Base-by-base conservation (phyloP, 1,284 basidiomycete species). In the Takashimella koratensis region DNA sequence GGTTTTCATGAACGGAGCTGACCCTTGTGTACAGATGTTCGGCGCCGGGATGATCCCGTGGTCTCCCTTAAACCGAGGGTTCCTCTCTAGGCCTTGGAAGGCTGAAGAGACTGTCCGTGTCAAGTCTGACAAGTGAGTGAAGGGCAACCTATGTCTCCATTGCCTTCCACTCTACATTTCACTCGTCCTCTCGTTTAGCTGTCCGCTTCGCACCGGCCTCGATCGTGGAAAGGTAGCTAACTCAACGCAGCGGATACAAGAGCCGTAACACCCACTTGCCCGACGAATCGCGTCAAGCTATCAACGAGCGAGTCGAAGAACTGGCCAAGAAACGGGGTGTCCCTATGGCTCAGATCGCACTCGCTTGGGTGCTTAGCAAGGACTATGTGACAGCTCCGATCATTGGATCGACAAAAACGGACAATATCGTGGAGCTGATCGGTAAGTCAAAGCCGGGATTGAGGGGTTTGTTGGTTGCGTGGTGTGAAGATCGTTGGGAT, bases 261-360 rank as follows among this genome's bases (percentile, higher is more conserved):
- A 36, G n/a, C 21, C 52, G 49, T 30, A 40, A 25, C 21, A n/a
- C 41, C 13, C 45, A 51, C 50, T 36, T 40, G 10, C 43, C 27
- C 5, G 47, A 50, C 43, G 62, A 63, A 24, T 49, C 64, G 8
- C 54, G 58, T 40, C 57, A 65, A 43, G 51, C 58, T 2, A 70
- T 75, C 62, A 72, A 71, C 54, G 59, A 60, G 43, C 78, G 79
- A 12, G 78, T 84, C 25, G 79, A 82, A 57, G 78, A 81, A 56
- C 57, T 84, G 23, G 81, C 83, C 6, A 79, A 79, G 59, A 81
- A 81, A 64, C 74, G 69, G 47, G 78, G 76, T 1, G 62, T 81
- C 45, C 77, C 74, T 56, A 85, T 85, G 83, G 81, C 82, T 1
- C 82, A 84, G 61, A 73, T 84, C 30, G 76, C 79, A 3, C 57